Conservation (phyloP, 164 flowering plant genomes). For the Nymphaea colorata region DNA sequence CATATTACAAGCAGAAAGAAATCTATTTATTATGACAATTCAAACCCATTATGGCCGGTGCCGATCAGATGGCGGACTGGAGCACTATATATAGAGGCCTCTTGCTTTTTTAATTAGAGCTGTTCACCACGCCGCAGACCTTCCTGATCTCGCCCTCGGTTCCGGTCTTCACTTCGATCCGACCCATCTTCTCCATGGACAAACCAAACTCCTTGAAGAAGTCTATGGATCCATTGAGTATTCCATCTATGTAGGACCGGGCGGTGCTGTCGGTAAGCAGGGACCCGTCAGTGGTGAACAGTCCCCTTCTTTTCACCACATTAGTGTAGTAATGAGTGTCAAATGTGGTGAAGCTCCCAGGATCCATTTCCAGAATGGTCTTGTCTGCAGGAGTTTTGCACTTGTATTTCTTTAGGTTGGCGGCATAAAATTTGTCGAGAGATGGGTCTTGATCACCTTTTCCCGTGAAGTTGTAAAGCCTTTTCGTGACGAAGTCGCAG, state of each 20-base stretch:
- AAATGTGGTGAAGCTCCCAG: slow-evolving; percentile 46
- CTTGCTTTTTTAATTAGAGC: slow-evolving; percentile 2
- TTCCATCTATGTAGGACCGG: slow-evolving; percentile 15
- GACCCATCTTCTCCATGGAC: slow-evolving; percentile 31
- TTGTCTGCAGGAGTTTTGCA: slow-evolving; percentile 26
- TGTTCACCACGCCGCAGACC: slow-evolving; percentile 19
- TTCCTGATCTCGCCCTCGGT: slow-evolving; percentile 20
- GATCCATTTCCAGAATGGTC: slow-evolving; percentile 49
- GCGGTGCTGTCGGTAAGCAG: slow-evolving; percentile 29
- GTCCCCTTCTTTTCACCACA: slow-evolving; percentile 44
- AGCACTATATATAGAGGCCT: too few species aligned
- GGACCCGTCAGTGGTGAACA: slow-evolving; percentile 51
- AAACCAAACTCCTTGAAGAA: slow-evolving; percentile 39
- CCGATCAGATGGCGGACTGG: too few species aligned
- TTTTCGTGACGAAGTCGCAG: slow-evolving; percentile 16
- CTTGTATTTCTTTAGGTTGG: slow-evolving; percentile 18
- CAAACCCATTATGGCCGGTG: too few species aligned
- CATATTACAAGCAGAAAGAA: too few species aligned
- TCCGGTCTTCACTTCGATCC: slow-evolving; percentile 22
- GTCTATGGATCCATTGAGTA: slow-evolving; percentile 8
- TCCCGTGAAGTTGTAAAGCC: slow-evolving; percentile 60
- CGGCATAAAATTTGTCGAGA: slow-evolving; percentile 34
- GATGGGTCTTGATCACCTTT: slow-evolving; percentile 43
- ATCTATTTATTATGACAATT: too few species aligned
- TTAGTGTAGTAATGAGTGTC: slow-evolving; percentile 35